Evolutionary conservation across 768 basidiomycete species (phyloP), one percentile per base, ranked within the genome.

Genomic region (Russula compacta): DNA sequence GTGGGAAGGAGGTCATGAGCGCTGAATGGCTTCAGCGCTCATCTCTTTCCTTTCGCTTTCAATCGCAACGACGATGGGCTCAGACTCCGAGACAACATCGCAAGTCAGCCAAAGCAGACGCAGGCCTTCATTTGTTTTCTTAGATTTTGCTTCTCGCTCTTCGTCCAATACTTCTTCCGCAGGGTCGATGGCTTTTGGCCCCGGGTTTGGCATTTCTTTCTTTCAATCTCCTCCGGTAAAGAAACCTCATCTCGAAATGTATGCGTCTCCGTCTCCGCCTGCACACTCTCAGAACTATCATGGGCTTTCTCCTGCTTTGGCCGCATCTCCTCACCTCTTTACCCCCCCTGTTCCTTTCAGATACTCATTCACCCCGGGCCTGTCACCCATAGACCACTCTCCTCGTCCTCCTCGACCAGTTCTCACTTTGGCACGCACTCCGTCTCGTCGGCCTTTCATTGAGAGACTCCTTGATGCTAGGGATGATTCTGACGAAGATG

Each of bases 261-360:
- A 59, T 65, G 65, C 60, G 47, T 66, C 65, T 47, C 65, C 63
- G 2, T 53, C 60, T 51, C 65, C 65, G n/a, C 56, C 65, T 10
- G 38, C 12, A 35, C 33, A 33, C 46, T 54, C 57, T 48, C 61
- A 40, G 36, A 32, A 29, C 46, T 35, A 38, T 21, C 54, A 47
- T 9, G 54, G 36, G 0, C 52, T 58, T 43, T 63, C 61, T 63
- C 61, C 61, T 35, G 64, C 64, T 43, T 40, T 57, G 40, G 59
- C 62, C 53, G 54, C 51, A 19, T 55, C 64, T 29, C 65, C 50
- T 46, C 63, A 59, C 29, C 57, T 65, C 33, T 63, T 66, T 17
- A 64, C 63, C 7, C 65, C 63, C 33, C 65, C 65, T 19, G 36
- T 49, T 47, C 50, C 60, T 29, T 17, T 46, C 29, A 48, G 53